A percentile compares a stretch with the other conserved stretches of the same genome.
Evolutionary conservation across 1,284 basidiomycete species (phyloP).

Genomic region (Pseudomicrostroma phylloplanum): DNA sequence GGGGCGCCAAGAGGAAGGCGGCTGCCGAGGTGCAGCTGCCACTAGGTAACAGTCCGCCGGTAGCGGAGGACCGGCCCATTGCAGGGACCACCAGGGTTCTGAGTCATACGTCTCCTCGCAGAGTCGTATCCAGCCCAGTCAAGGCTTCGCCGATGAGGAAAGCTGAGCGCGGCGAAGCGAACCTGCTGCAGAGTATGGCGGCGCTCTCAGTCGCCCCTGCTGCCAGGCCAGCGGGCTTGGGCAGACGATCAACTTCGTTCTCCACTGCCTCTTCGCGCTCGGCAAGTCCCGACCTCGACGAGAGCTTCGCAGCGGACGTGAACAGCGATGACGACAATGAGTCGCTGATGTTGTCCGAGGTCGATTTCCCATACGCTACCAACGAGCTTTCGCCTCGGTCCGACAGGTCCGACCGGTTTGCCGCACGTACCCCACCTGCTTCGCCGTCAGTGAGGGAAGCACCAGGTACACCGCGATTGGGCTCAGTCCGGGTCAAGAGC

Average conservation of each 20-base stretch:
- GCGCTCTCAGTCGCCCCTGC: neutral
- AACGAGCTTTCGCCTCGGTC: neutral
- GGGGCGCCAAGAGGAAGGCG: conserved; percentile 10
- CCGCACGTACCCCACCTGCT: no score
- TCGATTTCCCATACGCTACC: neutral
- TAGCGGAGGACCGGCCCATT: conserved; percentile 1
- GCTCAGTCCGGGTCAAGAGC: no score
- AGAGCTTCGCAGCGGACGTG: conserved; percentile 5
- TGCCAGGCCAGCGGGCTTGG: neutral
- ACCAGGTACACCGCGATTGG: no score
- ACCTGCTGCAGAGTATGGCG: neutral
- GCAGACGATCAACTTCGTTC: neutral
- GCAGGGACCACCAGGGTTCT: neutral
- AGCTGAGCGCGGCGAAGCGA: no score
- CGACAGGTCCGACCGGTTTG: no score
- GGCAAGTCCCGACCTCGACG: conserved; percentile 3
- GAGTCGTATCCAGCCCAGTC: neutral
- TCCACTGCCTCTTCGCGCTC: neutral
- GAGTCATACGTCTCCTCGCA: neutral
- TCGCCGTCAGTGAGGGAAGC: no score
- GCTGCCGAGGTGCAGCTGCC: neutral
- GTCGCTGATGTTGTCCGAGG: conserved; percentile 3
- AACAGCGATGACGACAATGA: neutral
- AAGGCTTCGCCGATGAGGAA: neutral
- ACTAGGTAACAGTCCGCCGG: neutral